These are phyloP conservation scores for Neurospora sp. DNA, from an alignment of 495 filamentous ascomycete species.

Conservation along the genomic window DNA sequence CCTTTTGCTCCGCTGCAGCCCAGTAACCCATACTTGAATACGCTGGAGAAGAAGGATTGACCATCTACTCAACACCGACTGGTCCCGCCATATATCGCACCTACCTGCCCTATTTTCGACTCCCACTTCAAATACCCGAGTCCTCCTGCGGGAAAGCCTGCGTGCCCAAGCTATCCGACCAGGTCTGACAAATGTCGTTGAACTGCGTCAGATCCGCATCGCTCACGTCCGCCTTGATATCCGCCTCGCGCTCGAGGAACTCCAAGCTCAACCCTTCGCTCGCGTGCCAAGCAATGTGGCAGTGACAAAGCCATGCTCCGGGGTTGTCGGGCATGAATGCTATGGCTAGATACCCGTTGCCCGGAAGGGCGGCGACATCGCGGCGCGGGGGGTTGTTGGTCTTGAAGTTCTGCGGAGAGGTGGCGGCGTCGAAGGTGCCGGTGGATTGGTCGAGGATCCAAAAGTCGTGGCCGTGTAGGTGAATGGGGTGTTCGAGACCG, in stretches of 20 bases:
- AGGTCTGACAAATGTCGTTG: constrained; percentile 1
- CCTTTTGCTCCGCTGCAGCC: not conserved
- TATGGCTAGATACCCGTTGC: constrained; percentile 37
- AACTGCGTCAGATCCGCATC: not conserved
- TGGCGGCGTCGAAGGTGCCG: constrained; percentile 1
- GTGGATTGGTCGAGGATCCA: constrained; percentile 10
- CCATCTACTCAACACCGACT: too few species aligned
- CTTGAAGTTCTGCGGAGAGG: constrained; percentile 19
- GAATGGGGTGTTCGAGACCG: constrained; percentile 16
- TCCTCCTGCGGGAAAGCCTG: constrained; percentile 9
- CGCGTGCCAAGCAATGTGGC: constrained; percentile 21
- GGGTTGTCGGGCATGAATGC: constrained; percentile 49
- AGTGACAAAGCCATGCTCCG: constrained; percentile 18
- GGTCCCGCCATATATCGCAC: not conserved
- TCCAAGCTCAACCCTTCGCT: constrained; percentile 11
- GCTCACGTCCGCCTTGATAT: not conserved
- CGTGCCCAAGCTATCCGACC: not conserved
- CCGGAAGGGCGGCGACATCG: constrained; percentile 48
- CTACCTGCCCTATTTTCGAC: not conserved
- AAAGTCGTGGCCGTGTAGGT: constrained; percentile 18
- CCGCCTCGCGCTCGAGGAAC: constrained; percentile 9
- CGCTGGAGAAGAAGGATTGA: too few species aligned
- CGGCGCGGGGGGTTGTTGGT: constrained; percentile 43
- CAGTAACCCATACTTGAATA: too few species aligned
- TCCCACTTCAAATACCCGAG: constrained; percentile 5